These are phyloP conservation scores for Beta vulgaris DNA, from an alignment of 148 eudicot genomes.

Conservation along the genomic window DNA sequence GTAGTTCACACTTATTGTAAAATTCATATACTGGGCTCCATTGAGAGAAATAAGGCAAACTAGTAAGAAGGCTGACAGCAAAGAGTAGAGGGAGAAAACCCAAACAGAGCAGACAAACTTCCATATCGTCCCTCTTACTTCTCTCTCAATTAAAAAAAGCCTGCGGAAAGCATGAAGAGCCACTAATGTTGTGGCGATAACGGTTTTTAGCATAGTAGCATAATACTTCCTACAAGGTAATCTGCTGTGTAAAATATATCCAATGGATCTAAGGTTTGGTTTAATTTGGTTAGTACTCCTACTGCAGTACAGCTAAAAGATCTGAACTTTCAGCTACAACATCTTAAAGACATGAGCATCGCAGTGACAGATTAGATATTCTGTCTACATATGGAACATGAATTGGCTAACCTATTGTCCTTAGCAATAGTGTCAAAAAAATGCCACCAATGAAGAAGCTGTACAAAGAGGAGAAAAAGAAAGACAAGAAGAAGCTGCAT, in stretches of 20 bases:
- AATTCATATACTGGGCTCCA: not conserved
- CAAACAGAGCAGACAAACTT: too few species aligned
- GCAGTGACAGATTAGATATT: not conserved
- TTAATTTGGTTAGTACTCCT: not conserved
- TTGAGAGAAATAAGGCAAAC: not conserved
- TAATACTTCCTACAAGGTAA: not conserved
- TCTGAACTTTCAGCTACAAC: not conserved
- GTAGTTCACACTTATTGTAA: not conserved
- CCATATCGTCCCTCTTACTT: too few species aligned
- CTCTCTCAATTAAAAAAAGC: too few species aligned
- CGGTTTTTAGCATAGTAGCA: too few species aligned
- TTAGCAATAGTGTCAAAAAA: not conserved
- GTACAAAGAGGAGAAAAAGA: not conserved
- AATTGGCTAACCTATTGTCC: slow-evolving; percentile 7
- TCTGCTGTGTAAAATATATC: not conserved
- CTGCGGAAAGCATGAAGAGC: too few species aligned
- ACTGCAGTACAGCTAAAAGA: not conserved
- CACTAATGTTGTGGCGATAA: too few species aligned
- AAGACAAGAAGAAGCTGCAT: not conserved
- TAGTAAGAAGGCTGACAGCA: too few species aligned
- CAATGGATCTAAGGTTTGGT: not conserved
- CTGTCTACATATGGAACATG: not conserved
- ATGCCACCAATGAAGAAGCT: not conserved
- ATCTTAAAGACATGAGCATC: not conserved
- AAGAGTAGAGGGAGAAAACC: too few species aligned